Evolutionary conservation across 192 early-diverging fungal species (phyloP), one percentile per base, ranked within the genome.

Genomic region (Umbelopsis vinacea): DNA sequence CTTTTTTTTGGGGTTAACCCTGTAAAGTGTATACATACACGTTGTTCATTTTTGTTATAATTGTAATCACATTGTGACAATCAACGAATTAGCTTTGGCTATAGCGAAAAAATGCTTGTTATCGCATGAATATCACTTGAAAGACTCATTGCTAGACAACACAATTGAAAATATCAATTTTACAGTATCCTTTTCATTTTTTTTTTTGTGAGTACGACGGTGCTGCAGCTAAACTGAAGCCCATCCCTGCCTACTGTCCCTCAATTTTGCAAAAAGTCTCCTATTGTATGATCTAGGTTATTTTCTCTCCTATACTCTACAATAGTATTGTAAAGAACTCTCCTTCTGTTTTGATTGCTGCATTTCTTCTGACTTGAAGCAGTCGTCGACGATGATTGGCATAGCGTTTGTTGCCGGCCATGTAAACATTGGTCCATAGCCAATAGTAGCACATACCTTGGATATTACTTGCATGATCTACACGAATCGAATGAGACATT

Each of bases 181-280:
- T 24, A 54, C 6, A 54, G n/a, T 52, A 21, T 52, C 10, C 4
- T 54, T 54, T 8, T 9, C 4, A 2, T 26, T 24, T 26, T 26
- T 14, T 26, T 54, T 12, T 9, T 54, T 5, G 6, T 26, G 2
- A 3, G 29, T 3, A 2, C 53, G 23, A 14, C 11, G 33, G 2
- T 38, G 4, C 26, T 63, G 33, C 33, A 63, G 33, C 40, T 6
- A 43, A 43, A 43, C 11, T 29, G 57, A 19, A 19, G 15, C 17
- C 29, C 57, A 63, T 63, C 57, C 57, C 57, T 63, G 57, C 33
- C 26, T 63, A 29, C 29, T 14, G 33, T 63, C 57, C 57, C 57
- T 63, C 57, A n/a, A 63, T 63, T 63, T 50, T 50, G 48, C 29
- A 43, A 26, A 37, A 63, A 35, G 57, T 63, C 57, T 63, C 57